Evolutionary conservation across 192 early-diverging fungal genomes (phyloP).

Genomic region (Coemansia guatemalensis): DNA sequence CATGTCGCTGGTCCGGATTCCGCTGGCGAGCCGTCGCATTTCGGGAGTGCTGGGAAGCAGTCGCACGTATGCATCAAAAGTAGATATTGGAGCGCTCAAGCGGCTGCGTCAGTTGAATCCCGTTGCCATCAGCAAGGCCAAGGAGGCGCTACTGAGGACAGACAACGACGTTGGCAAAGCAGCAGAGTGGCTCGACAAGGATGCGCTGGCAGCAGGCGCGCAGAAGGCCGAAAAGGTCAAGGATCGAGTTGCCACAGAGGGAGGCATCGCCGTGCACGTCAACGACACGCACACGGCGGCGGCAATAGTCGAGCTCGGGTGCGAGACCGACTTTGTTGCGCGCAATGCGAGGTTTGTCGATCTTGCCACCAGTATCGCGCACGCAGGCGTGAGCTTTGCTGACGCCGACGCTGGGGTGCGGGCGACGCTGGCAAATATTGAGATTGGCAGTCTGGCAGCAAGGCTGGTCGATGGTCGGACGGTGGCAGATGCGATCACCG

Average conservation of each 20-base stretch:
- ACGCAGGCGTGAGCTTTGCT: conserved; percentile 8
- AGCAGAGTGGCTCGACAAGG: conserved; percentile 76
- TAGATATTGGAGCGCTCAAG: conserved; percentile 63
- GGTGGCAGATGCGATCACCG: conserved; percentile 64
- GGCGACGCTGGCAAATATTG: conserved; percentile 11
- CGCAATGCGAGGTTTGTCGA: conserved; percentile 75
- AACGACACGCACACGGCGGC: conserved; percentile 50
- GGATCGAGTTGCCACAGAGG: conserved; percentile 74
- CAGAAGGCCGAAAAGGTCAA: conserved; percentile 84
- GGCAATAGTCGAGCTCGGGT: conserved; percentile 72
- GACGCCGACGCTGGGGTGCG: neutral
- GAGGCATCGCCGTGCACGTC: conserved; percentile 61
- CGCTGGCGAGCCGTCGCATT: neutral
- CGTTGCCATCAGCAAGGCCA: conserved; percentile 79
- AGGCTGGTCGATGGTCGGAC: conserved; percentile 31
- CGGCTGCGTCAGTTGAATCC: conserved; percentile 76
- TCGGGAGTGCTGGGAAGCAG: neutral
- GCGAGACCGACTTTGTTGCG: conserved; percentile 97
- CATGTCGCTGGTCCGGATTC: neutral
- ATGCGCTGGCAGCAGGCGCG: conserved; percentile 65
- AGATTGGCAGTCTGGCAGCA: conserved; percentile 9
- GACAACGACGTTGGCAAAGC: conserved; percentile 76
- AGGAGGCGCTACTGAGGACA: conserved; percentile 74
- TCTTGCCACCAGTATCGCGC: conserved; percentile 56
- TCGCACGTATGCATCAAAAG: conserved; percentile 44